phyloP scores from a whole-genome alignment of 2,329 filamentous ascomycete genomes.

The Alternaria gaisen region DNA sequence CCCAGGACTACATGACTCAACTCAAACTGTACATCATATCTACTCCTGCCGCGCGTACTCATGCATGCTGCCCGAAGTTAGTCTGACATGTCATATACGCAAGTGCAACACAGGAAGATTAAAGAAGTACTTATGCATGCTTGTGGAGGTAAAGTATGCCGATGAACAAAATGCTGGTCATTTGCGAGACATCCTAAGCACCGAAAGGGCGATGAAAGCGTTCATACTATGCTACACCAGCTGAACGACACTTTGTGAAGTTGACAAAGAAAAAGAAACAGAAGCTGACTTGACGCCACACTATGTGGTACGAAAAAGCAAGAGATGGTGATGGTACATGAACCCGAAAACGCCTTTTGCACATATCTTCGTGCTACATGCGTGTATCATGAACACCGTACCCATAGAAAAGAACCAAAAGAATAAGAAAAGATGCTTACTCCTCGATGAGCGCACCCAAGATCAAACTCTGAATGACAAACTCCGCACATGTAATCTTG shows the following conservation, averaged over 20 bases:
- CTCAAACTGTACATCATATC: not conserved
- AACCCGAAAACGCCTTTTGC: not conserved
- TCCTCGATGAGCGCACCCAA: constrained; percentile 79
- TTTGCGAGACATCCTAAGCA: not conserved
- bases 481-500: constrained; percentile 80
- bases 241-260: not conserved
- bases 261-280: not conserved
- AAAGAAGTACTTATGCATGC: not conserved
- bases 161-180: not conserved
- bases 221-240: not conserved
- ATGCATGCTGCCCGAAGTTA: not conserved
- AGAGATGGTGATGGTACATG: constrained; percentile 3
- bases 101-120: not conserved
- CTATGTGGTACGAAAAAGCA: not conserved
- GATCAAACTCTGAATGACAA: constrained; percentile 92
- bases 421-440: constrained; percentile 10
- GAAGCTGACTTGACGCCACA: not conserved
- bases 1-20: not conserved
- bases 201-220: not conserved
- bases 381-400: not conserved
- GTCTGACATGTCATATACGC: not conserved
- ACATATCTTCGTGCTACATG: not conserved
- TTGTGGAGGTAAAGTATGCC: not conserved
- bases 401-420: not conserved
- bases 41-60: not conserved